Base-by-base conservation (phyloP, 495 filamentous ascomycete species). In the Amphirosellinia nigrospora region DNA sequence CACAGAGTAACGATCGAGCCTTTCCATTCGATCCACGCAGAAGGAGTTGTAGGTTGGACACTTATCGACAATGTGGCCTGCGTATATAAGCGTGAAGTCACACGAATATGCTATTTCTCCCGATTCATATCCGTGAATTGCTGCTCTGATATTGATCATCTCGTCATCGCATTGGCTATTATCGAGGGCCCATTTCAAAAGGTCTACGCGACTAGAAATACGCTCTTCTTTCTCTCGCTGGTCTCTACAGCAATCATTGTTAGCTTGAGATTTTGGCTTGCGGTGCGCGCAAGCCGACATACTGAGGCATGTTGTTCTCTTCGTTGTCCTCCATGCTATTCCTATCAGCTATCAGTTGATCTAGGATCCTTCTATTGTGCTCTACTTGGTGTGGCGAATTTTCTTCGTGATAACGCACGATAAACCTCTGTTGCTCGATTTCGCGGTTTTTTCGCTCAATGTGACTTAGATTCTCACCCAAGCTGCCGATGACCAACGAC, bases 11-110 rank as follows among this genome's bases (percentile, higher is more conserved):
- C 72, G 76, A 68, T 83, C 80, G 19, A 86, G 78, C 4, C 81
- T 80, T 8, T 74, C 78, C n/a, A 48, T 34, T 55, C 84, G 78
- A 71, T 83, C 79, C 28, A 16, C 7, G 15, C 78, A 79, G 72
- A 83, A 82, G 39, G 78, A 76, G 46, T 32, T 69, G 69, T 83
- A 83, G 43, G 71, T 70, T 9, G 75, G 71, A 48, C 79, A 82
- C 15, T 67, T 71, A 65, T 84, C 83, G 65, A 84, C 82, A 53
- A 85, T 80, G 36, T 75, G 76, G n/a, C 83, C 83, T 26, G 73
- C 79, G 66, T 80, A 86, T 69, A 85, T 77, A 28, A 86, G 68
- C 21, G 83, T 84, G 68, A 79, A 85, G 6, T 77, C 63, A 15
- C 68, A 30, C 5, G 82, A 82, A 65, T 77, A 82, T 28, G 59